A percentile compares a stretch with the other conserved stretches of the same genome.
phyloP scores from a whole-genome alignment of 257 asterid species.

The Solanum pimpinellifolium region DNA sequence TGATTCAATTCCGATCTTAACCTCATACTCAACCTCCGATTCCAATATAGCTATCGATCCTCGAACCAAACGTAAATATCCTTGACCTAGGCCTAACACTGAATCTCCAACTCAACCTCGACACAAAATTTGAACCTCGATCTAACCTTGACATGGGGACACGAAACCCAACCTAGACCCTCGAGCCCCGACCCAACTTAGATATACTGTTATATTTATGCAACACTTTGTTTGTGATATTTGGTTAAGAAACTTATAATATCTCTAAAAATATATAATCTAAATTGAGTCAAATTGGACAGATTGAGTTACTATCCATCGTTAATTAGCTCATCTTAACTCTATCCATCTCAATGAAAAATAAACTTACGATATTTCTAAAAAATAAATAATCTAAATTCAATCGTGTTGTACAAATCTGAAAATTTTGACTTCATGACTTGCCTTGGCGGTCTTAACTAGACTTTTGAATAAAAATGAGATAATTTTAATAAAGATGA shows the following conservation, averaged over 20 bases:
- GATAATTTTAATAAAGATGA: not conserved
- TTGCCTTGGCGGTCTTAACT: not conserved
- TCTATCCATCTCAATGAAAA: not conserved
- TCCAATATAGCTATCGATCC: too few relatives aligned
- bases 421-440: not conserved
- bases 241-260: not conserved
- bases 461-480: not conserved
- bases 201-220: not conserved
- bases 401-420: not conserved
- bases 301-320: too few relatives aligned
- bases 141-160: too few relatives aligned
- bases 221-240: not conserved
- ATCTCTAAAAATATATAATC: too few relatives aligned
- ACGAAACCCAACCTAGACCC: not conserved
- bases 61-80: too few relatives aligned
- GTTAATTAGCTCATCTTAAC: not conserved
- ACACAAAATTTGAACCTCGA: not conserved
- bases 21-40: too few relatives aligned
- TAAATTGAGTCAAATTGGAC: not conserved
- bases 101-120: not conserved
- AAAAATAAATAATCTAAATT: not conserved
- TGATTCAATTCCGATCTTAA: too few relatives aligned
- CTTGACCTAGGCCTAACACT: not conserved
- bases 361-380: too few relatives aligned
- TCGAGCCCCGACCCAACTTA: not conserved